These are phyloP conservation scores for Wickerhamomyces chaumierensis DNA, from an alignment of 805 yeast genomes.

Conservation along the genomic window DNA sequence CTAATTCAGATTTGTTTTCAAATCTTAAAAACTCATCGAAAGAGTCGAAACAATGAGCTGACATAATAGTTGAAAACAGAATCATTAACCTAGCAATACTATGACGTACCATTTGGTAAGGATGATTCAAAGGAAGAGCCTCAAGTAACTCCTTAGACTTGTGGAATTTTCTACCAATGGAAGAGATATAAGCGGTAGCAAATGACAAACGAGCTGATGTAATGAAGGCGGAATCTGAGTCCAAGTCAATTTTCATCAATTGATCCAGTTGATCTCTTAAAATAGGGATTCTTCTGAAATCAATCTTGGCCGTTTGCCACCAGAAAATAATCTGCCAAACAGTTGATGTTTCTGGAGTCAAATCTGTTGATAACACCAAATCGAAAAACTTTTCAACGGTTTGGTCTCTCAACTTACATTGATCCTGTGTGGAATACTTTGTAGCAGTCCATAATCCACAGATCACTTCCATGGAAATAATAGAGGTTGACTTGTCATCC, in stretches of 20 bases:
- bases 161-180: constrained; percentile 46
- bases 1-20: constrained; percentile 25
- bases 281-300: constrained; percentile 53
- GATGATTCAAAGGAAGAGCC: constrained; percentile 40
- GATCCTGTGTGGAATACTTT: constrained; percentile 26
- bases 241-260: constrained; percentile 33
- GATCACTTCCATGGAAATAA: constrained; percentile 60
- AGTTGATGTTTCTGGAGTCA: constrained; percentile 61
- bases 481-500: constrained; percentile 67
- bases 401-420: constrained; percentile 29
- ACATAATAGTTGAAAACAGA: constrained; percentile 27
- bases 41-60: constrained; percentile 29
- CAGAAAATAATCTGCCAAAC: constrained; percentile 71
- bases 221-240: constrained; percentile 53
- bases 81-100: constrained; percentile 49
- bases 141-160: constrained; percentile 32
- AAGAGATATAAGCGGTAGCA: constrained; percentile 36
- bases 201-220: constrained; percentile 53
- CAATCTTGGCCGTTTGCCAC: constrained; percentile 62
- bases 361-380: constrained; percentile 37
- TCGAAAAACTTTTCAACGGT: constrained; percentile 34
- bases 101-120: constrained; percentile 62
- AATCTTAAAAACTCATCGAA: constrained; percentile 29
- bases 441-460: constrained; percentile 50
- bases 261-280: constrained; percentile 30